Evolutionary conservation across 2,329 filamentous ascomycete genomes (phyloP).

Genomic region (Curvularia verruculosa): DNA sequence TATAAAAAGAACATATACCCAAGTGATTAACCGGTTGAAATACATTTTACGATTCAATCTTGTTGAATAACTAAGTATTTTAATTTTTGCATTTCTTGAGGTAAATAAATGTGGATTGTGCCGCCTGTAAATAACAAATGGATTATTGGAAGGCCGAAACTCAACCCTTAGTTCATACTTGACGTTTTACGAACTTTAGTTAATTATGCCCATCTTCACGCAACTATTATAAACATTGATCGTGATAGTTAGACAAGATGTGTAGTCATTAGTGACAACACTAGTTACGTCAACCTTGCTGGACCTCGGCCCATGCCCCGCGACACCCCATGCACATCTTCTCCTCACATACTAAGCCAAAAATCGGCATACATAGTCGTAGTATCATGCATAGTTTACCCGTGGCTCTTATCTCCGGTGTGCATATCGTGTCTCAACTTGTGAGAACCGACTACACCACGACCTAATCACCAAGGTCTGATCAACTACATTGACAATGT

Average conservation of each 20-base stretch:
- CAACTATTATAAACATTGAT: not conserved
- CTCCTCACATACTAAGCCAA: not conserved
- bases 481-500: slow-evolving; percentile 16
- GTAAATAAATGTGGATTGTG: no score
- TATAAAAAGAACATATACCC: no score
- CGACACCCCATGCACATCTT: not conserved
- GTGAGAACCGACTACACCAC: not conserved
- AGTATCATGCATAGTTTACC: not conserved
- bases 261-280: not conserved
- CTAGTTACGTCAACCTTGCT: not conserved
- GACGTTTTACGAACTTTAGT: no score
- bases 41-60: no score
- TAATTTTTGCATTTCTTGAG: no score
- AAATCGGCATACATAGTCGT: not conserved
- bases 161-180: no score
- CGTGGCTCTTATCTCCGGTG: slow-evolving; percentile 5
- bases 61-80: no score
- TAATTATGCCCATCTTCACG: no score
- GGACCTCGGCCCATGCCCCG: slow-evolving; percentile 2
- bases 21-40: no score
- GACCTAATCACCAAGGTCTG: not conserved
- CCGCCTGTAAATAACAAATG: no score
- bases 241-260: not conserved
- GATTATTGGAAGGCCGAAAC: no score
- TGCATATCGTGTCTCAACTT: not conserved